A percentile compares a stretch with the other conserved stretches of the same genome.
Evolutionary conservation across 140 eudicot species (phyloP).

Genomic region (Flaveria floridana): DNA sequence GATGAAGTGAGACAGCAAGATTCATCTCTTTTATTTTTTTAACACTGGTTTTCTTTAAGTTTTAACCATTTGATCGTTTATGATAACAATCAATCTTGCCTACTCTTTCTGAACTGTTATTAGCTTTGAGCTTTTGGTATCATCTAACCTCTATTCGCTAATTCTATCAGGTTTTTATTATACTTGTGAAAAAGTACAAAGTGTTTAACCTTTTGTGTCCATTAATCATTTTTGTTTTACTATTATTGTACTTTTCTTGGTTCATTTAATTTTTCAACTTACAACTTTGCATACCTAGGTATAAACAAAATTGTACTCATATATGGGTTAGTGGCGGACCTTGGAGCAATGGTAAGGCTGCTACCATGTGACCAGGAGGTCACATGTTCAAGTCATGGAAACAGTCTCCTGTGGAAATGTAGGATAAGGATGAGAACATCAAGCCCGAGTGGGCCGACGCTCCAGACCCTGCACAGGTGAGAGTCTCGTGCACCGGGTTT

Average conservation of each 20-base stretch:
- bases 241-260: neutral
- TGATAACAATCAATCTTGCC: neutral
- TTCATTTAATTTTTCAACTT: neutral
- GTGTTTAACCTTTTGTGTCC: neutral
- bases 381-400: neutral
- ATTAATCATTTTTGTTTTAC: neutral
- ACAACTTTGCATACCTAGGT: neutral
- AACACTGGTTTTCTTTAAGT: neutral
- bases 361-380: neutral
- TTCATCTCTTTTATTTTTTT: neutral
- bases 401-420: too few species aligned
- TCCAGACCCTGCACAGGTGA: too few species aligned
- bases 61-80: neutral
- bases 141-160: neutral
- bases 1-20: neutral
- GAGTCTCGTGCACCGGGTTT: neutral
- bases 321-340: neutral
- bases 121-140: neutral
- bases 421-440: too few species aligned
- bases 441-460: too few species aligned
- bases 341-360: neutral
- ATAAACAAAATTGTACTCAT: neutral
- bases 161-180: neutral
- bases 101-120: neutral
- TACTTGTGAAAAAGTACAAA: neutral